These are phyloP conservation scores for Phoenix roebelenii DNA, from an alignment of 176 grass and related monocot species.

Conservation along the genomic window DNA sequence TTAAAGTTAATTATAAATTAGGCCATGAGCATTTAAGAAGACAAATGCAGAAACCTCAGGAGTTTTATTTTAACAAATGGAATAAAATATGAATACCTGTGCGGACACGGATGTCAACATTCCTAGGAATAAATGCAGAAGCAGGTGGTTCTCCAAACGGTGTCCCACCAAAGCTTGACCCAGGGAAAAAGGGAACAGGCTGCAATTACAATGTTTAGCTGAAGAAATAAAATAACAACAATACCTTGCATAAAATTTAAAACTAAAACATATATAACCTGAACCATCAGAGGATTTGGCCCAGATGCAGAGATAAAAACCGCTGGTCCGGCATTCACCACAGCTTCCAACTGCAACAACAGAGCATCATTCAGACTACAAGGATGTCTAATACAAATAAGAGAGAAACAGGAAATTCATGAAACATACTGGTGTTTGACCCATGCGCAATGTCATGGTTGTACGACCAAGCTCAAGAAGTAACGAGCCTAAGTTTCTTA, in stretches of 20 bases:
- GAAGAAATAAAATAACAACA: conserved; percentile 3
- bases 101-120: conserved; percentile 61
- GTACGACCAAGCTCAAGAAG: conserved; percentile 89
- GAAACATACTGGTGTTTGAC: conserved; percentile 53
- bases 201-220: conserved; percentile 31
- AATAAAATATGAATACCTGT: conserved; percentile 40
- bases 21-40: conserved; percentile 10
- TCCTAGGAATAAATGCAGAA: conserved; percentile 50
- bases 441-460: conserved; percentile 61
- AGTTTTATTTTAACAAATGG: not conserved
- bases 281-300: conserved; percentile 96
- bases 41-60: conserved; percentile 2
- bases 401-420: conserved; percentile 3
- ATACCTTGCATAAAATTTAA: conserved; percentile 18
- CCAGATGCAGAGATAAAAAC: conserved; percentile 91
- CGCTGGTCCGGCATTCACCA: conserved; percentile 82
- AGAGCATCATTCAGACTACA: conserved; percentile 15
- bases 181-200: conserved; percentile 88
- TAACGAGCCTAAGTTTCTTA: conserved; percentile 86
- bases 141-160: conserved; percentile 17
- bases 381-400: conserved; percentile 6
- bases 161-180: conserved; percentile 35
- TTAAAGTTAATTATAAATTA: conserved; percentile 21
- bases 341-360: conserved; percentile 65
- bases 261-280: conserved; percentile 34